A percentile compares a stretch with the other conserved stretches of the same genome.
These are phyloP conservation scores for Telfairia occidentalis DNA, from an alignment of 331 rosid genomes.

Conservation along the genomic window DNA sequence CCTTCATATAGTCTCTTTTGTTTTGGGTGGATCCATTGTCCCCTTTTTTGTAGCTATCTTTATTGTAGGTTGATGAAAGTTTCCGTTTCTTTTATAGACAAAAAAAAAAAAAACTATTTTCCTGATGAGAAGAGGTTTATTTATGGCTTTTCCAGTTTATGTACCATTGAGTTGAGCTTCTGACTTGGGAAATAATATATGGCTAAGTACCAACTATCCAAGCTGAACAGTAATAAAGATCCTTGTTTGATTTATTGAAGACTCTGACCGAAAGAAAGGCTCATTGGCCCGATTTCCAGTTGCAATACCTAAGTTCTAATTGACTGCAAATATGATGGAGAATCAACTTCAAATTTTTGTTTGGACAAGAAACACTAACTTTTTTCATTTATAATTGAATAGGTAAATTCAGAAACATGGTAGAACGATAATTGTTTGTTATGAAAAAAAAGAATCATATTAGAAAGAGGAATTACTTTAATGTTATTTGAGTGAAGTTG, in stretches of 20 bases:
- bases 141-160: background rate
- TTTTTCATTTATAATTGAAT: too few species aligned
- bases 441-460: too few species aligned
- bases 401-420: too few species aligned
- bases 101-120: background rate
- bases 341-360: too few species aligned
- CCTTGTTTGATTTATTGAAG: background rate
- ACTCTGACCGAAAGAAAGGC: background rate
- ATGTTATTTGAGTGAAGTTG: background rate
- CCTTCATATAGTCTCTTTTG: background rate
- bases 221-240: background rate
- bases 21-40: background rate
- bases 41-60: background rate
- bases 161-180: background rate
- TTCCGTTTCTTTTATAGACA: background rate
- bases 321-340: background rate
- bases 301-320: background rate
- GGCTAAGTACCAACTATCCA: background rate
- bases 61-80: background rate
- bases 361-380: too few species aligned
- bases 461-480: too few species aligned
- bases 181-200: background rate
- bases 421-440: too few species aligned
- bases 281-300: background rate
- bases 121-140: background rate